Evolutionary conservation across 768 basidiomycete species (phyloP), one percentile per base, ranked within the genome.

Genomic region (Trametes maxima): DNA sequence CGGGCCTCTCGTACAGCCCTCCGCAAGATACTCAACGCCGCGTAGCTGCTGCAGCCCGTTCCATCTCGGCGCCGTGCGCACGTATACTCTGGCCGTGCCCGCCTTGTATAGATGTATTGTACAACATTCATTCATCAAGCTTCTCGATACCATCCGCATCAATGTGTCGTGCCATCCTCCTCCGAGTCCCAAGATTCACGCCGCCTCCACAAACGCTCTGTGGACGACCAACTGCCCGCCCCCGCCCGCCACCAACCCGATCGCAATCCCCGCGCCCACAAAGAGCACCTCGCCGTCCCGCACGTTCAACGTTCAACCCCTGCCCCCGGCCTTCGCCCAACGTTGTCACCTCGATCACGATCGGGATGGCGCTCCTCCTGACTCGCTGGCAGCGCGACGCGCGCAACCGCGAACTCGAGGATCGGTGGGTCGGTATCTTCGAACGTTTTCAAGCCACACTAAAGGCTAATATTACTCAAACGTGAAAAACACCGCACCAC

Each of bases 321-420:
- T 65, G 64, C 40, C 57, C 75, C 5, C 10, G 25, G 17, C 17
- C 53, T 3, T 19, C 28, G 13, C 69, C 75, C 87, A 86, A 92
- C 25, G 50, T 66, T 2, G 92, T 70, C 28, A 65, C 94, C 21
- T 81, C 79, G 0, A 90, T 93, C 16, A 89, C 84, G 59, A 98
- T 88, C 12, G 28, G 75, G 76, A 66, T 95, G 92, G 19, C 62
- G 71, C 71, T 89, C 87, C 19, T 69, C 70, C 61, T 74, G 75
- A 7, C 78, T 80, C 0, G 70, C 66, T 0, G 67, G 64, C 8
- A 97, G 70, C 40, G 77, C 77, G 7, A 87, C 77, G 33, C 83
- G 82, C 16, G 95, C 78, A 17, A 99, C 95, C 3, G 90, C 87
- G 75, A 99, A 98, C 73, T 98, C 45, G 45, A 21, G 45, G 45